phyloP scores from a whole-genome alignment of 352 stramenopile species.

The Phytophthora meadii region DNA sequence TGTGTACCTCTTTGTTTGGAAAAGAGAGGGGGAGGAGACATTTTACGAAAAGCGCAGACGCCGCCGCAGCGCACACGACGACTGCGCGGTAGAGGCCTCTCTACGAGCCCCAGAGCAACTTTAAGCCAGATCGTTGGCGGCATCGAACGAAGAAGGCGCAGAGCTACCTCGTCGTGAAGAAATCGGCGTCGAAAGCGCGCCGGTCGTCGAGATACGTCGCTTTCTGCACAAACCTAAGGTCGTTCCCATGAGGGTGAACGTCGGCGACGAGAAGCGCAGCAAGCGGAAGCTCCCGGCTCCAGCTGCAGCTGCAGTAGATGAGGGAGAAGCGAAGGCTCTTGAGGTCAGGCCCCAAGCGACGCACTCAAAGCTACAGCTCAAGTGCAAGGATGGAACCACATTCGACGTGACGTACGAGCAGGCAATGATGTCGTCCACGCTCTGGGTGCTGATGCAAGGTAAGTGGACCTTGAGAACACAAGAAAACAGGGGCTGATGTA shows the following conservation, averaged over 20 bases:
- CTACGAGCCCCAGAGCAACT: neutral
- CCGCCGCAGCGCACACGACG: constrained; percentile 1
- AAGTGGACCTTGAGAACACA: neutral
- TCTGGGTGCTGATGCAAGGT: constrained; percentile 85
- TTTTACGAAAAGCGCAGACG: constrained; percentile 20
- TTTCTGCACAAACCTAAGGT: constrained; percentile 30
- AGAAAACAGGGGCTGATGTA: neutral
- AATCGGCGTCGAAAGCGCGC: constrained; percentile 21
- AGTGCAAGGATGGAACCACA: constrained; percentile 71
- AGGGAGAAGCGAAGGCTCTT: constrained; percentile 15
- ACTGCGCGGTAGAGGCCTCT: constrained; percentile 6
- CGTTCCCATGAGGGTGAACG: constrained; percentile 39
- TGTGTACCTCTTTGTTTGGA: constrained; percentile 19
- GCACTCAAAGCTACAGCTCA: constrained; percentile 75
- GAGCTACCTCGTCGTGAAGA: constrained; percentile 20
- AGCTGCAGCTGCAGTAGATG: constrained; percentile 11
- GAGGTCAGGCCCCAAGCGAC: constrained; percentile 6
- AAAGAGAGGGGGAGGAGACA: constrained; percentile 25
- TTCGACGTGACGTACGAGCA: constrained; percentile 85
- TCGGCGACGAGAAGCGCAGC: constrained; percentile 39
- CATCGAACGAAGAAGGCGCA: constrained; percentile 12
- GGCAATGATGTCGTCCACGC: constrained; percentile 87
- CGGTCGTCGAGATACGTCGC: constrained; percentile 32
- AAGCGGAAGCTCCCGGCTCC: constrained; percentile 32
- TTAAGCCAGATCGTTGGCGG: neutral